These are phyloP conservation scores for Epichloe scottii DNA, from an alignment of 2,329 filamentous ascomycete genomes.

Conservation along the genomic window DNA sequence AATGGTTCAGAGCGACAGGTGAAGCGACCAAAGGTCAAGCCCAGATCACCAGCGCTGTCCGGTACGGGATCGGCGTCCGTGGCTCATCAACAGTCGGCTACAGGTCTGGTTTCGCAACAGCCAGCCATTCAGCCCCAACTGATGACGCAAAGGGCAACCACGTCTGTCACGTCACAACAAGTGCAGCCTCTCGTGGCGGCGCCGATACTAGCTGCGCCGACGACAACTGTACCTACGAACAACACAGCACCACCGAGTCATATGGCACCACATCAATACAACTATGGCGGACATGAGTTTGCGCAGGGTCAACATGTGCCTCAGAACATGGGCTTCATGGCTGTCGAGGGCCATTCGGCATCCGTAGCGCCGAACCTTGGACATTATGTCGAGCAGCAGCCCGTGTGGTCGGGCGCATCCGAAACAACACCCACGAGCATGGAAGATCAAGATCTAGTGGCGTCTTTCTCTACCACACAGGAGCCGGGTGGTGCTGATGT, in stretches of 20 bases:
- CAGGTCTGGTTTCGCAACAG: not conserved
- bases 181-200: not conserved
- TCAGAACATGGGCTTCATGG: not conserved
- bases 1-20: constrained; percentile 1
- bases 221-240: not conserved
- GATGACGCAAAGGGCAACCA: not conserved
- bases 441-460: not conserved
- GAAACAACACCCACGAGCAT: constrained; percentile 1
- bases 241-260: not conserved
- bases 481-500: not conserved
- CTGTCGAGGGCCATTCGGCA: not conserved
- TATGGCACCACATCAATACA: not conserved
- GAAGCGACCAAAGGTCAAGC: constrained; percentile 4
- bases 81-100: not conserved
- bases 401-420: not conserved
- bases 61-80: not conserved
- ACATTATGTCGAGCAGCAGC: not conserved
- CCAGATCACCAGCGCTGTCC: not conserved
- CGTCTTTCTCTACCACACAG: not conserved
- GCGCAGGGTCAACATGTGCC: not conserved
- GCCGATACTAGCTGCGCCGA: not conserved
- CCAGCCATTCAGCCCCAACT: not conserved
- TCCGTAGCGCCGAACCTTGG: not conserved
- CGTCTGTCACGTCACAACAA: not conserved
- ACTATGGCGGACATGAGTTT: not conserved